These are phyloP conservation scores for Aspergillus bridgeri DNA, from an alignment of 495 filamentous ascomycete species.

Conservation along the genomic window DNA sequence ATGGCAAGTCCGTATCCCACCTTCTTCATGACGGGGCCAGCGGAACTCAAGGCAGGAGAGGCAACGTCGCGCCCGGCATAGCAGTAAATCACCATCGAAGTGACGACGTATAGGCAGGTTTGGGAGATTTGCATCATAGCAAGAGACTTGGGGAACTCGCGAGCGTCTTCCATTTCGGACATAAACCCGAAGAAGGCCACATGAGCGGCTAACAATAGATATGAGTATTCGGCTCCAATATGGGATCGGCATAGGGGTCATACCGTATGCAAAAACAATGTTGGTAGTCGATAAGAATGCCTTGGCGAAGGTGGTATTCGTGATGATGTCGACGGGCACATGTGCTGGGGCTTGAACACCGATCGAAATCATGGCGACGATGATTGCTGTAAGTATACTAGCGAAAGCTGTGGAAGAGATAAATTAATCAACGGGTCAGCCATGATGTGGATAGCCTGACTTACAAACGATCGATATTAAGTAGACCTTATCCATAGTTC, in stretches of 20 bases:
- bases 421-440: background rate
- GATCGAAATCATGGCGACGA: constrained; percentile 67
- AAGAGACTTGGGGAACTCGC: constrained; percentile 65
- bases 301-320: constrained; percentile 30
- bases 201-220: constrained; percentile 62
- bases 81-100: constrained; percentile 58
- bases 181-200: constrained; percentile 73
- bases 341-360: constrained; percentile 40
- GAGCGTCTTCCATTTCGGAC: constrained; percentile 68
- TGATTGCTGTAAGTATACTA: constrained; percentile 65
- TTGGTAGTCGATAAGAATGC: constrained; percentile 45
- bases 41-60: constrained; percentile 71
- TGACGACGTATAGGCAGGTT: constrained; percentile 58
- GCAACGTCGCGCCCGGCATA: constrained; percentile 65
- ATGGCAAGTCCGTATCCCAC: constrained; percentile 72
- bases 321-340: constrained; percentile 20
- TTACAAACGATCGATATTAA: constrained; percentile 59
- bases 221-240: background rate
- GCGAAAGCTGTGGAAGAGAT: background rate
- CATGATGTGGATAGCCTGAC: constrained; percentile 49
- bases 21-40: constrained; percentile 60
- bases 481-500: constrained; percentile 59
- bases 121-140: constrained; percentile 60
- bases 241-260: background rate
- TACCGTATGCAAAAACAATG: constrained; percentile 48